phyloP scores from a whole-genome alignment of 306 rosid species.

The Dryas alaskensis region DNA sequence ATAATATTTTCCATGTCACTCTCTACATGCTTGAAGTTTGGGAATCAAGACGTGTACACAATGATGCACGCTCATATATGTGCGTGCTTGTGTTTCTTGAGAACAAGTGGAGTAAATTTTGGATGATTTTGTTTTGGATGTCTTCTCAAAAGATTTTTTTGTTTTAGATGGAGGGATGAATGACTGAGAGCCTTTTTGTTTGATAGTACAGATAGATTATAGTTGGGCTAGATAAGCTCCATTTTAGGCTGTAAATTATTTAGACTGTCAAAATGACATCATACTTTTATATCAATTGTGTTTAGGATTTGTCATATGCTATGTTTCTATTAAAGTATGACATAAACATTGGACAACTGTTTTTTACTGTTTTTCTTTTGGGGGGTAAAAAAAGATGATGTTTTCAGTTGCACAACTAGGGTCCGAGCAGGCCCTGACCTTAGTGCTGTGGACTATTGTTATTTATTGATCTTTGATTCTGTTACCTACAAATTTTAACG shows the following conservation, averaged over 20 bases:
- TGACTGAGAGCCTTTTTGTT: not conserved
- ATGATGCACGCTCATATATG: not conserved
- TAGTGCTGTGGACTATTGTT: not conserved
- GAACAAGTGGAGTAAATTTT: not conserved
- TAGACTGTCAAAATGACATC: not conserved
- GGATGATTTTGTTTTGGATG: not conserved
- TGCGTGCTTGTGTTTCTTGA: not conserved
- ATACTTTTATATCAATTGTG: too few relatives aligned
- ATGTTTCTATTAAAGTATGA: too few relatives aligned
- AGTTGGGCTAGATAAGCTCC: not conserved
- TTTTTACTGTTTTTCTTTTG: too few relatives aligned
- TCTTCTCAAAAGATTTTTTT: too few relatives aligned
- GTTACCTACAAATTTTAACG: not conserved
- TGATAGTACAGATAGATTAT: not conserved
- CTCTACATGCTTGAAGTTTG: not conserved
- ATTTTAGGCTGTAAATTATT: not conserved
- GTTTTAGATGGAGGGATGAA: not conserved
- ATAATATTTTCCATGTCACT: not conserved
- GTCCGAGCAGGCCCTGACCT: not conserved
- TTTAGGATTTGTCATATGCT: too few relatives aligned
- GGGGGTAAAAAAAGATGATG: not conserved
- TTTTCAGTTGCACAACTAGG: not conserved
- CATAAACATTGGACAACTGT: too few relatives aligned
- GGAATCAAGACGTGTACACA: not conserved
- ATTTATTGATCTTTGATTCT: not conserved